Percentiles rank a stretch among this genome's conserved stretches.
phyloP scores from a whole-genome alignment of 768 basidiomycete species.

The Inosperma sp. region DNA sequence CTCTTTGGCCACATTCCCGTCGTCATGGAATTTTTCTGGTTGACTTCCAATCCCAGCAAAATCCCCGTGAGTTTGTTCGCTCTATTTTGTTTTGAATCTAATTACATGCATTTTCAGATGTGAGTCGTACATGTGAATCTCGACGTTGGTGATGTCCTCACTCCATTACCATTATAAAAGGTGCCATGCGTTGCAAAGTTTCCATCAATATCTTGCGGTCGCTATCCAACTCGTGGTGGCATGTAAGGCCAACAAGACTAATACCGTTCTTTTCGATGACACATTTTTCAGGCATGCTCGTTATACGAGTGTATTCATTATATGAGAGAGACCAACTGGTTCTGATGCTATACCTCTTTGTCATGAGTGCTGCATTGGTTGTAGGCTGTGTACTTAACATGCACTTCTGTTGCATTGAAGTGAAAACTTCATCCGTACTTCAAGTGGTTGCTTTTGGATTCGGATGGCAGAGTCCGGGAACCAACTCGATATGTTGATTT shows the following conservation, averaged over 20 bases:
- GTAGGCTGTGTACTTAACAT: slow-evolving; percentile 31
- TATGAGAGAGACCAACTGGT: slow-evolving; percentile 34
- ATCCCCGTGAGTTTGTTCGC: slow-evolving; percentile 19
- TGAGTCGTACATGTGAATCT: slow-evolving; percentile 1
- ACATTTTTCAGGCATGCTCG: slow-evolving; percentile 23
- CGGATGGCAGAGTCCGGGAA: slow-evolving; percentile 19
- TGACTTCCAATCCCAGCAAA: slow-evolving; percentile 25
- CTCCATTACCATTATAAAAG: slow-evolving; percentile 18
- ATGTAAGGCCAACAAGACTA: slow-evolving; percentile 19
- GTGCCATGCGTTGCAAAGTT: slow-evolving; percentile 29
- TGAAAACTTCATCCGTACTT: neutral
- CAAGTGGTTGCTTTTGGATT: slow-evolving; percentile 29
- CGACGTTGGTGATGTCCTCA: neutral
- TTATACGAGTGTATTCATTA: slow-evolving; percentile 42
- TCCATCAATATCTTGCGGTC: slow-evolving; percentile 35
- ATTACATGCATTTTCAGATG: neutral
- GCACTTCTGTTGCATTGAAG: neutral
- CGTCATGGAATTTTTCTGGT: slow-evolving; percentile 32
- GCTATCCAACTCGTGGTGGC: slow-evolving; percentile 33
- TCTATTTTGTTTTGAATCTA: neutral
- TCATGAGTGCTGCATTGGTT: slow-evolving; percentile 21
- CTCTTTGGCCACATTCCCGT: slow-evolving; percentile 37
- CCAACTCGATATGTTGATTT: slow-evolving; percentile 14
- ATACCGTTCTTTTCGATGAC: neutral
- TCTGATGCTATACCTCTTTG: slow-evolving; percentile 25